Evolutionary conservation across 148 eudicot species (phyloP).

Genomic region (Arbutus unedo): DNA sequence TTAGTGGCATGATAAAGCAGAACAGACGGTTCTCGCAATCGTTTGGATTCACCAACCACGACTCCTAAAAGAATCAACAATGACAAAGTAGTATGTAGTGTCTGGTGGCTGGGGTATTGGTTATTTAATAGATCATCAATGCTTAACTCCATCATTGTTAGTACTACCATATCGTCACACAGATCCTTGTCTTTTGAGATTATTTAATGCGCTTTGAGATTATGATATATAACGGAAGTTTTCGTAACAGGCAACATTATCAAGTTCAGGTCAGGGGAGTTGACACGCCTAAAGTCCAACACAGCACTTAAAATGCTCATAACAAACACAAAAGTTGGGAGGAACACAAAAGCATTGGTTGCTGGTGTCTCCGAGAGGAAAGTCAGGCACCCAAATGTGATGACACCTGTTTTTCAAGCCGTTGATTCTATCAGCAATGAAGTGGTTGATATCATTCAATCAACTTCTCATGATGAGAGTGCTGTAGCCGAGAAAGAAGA

Average conservation of each 20-base stretch:
- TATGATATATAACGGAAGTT: background rate
- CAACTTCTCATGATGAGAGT: slow-evolving; percentile 53
- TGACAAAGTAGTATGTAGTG: background rate
- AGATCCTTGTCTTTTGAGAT: background rate
- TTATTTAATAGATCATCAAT: background rate
- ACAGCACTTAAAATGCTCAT: slow-evolving; percentile 81
- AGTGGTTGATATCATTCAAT: slow-evolving; percentile 62
- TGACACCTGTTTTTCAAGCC: slow-evolving; percentile 78
- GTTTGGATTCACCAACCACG: no score
- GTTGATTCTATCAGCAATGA: slow-evolving; percentile 92
- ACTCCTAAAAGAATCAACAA: background rate
- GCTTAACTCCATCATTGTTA: background rate
- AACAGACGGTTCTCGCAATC: no score
- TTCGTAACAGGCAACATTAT: slow-evolving; percentile 76
- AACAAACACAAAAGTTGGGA: slow-evolving; percentile 88
- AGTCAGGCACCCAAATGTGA: slow-evolving; percentile 59
- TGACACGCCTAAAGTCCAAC: slow-evolving; percentile 64
- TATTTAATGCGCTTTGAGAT: background rate
- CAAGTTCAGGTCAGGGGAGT: slow-evolving; percentile 77
- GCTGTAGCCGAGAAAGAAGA: slow-evolving; percentile 67
- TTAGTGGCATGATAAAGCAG: no score
- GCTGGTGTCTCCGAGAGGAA: slow-evolving; percentile 84
- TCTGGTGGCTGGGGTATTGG: background rate
- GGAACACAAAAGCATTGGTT: slow-evolving; percentile 94
- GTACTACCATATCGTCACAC: no score